These are phyloP conservation scores for Carnegiea gigantea DNA, from an alignment of 179 eudicot species.

Conservation along the genomic window DNA sequence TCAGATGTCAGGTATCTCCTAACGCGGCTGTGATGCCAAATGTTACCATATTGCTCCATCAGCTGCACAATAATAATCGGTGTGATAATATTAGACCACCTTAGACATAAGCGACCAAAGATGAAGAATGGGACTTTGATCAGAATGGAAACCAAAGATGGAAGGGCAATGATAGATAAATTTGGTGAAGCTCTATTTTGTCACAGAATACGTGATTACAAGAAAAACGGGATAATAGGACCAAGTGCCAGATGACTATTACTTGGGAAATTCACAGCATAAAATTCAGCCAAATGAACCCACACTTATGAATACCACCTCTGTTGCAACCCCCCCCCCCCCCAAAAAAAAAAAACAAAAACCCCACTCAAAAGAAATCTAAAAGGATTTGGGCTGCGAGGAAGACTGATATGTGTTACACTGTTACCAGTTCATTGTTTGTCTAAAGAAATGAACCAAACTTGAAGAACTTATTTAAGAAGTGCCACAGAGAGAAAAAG, in stretches of 20 bases:
- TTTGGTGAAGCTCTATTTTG: neutral
- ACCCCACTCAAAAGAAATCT: no score
- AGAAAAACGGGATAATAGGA: neutral
- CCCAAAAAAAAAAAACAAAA: no score
- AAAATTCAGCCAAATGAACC: no score
- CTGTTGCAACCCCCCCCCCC: no score
- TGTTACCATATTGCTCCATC: conserved; percentile 59
- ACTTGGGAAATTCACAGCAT: no score
- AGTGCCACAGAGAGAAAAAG: no score
- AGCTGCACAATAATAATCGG: conserved; percentile 44
- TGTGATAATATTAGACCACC: conserved; percentile 3
- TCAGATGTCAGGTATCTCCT: conserved; percentile 84
- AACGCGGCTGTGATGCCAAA: conserved; percentile 89
- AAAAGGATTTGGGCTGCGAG: no score
- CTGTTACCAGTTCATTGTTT: no score
- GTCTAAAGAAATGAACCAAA: no score
- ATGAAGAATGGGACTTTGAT: neutral
- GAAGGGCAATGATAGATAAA: neutral
- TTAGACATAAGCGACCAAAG: neutral
- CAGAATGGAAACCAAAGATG: neutral
- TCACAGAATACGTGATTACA: neutral
- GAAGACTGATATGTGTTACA: no score
- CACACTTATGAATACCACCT: no score
- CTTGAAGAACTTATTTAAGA: no score
- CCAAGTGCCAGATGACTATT: neutral